phyloP scores from a whole-genome alignment of 108 stramenopile genomes.

The Asterionellopsis glacialis region DNA sequence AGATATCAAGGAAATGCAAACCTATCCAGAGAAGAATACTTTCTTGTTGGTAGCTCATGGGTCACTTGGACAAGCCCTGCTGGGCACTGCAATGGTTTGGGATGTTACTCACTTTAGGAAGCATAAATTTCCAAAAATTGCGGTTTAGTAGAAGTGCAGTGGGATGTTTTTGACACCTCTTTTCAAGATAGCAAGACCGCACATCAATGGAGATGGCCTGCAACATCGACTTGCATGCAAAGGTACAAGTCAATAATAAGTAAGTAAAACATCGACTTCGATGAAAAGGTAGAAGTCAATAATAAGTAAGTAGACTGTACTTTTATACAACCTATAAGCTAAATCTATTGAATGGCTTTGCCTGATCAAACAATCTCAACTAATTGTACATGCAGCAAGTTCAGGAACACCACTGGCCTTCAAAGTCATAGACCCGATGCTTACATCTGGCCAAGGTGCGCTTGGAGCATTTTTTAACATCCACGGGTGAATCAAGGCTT shows the following conservation, averaged over 20 bases:
- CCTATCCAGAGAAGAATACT: neutral
- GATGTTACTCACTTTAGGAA: slow-evolving; percentile 20
- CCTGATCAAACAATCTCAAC: neutral
- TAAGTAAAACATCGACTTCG: too few relatives aligned
- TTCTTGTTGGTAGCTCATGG: slow-evolving; percentile 32
- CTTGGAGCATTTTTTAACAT: slow-evolving; percentile 8
- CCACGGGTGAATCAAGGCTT: slow-evolving; percentile 57
- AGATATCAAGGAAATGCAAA: slow-evolving; percentile 14
- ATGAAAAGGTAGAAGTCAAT: too few relatives aligned
- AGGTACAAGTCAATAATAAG: too few relatives aligned
- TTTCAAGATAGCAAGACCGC: neutral
- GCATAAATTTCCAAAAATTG: slow-evolving; percentile 33
- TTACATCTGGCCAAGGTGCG: neutral
- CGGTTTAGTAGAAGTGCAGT: slow-evolving; percentile 24
- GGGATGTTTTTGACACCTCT: neutral
- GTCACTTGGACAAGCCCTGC: slow-evolving; percentile 34
- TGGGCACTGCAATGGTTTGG: slow-evolving; percentile 28
- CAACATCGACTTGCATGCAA: neutral
- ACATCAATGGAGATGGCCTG: slow-evolving; percentile 2
- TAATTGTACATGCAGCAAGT: neutral
- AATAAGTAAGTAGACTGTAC: too few relatives aligned
- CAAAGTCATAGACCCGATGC: neutral
- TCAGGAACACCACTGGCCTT: neutral
- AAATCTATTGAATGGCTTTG: too few relatives aligned
- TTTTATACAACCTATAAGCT: too few relatives aligned